Evolutionary conservation across 495 filamentous ascomycete genomes (phyloP), one percentile per base, ranked within the genome.

Genomic region (Xylaria intraflava): DNA sequence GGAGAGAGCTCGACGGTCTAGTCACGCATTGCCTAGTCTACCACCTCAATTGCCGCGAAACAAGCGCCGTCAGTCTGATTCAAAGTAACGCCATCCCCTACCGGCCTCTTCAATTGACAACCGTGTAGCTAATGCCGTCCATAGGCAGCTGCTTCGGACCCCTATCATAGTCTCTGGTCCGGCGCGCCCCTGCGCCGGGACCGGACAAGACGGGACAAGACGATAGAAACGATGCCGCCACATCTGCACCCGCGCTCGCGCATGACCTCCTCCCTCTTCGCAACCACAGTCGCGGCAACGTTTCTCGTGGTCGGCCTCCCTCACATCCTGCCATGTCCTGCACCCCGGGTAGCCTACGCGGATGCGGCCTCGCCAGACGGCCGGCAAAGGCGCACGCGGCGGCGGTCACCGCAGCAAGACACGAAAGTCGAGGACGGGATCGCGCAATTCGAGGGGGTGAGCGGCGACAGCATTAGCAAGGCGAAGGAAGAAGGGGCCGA

Each of bases 191-290:
- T n/a, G n/a, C n/a, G n/a, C n/a, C n/a, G n/a, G n/a, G n/a, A n/a
- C n/a, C n/a, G n/a, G n/a, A n/a, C n/a, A n/a, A n/a, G n/a, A n/a
- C n/a, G n/a, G n/a, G n/a, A n/a, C n/a, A n/a, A n/a, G n/a, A n/a
- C n/a, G n/a, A n/a, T n/a, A 6, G 11, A 17, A 53, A 74, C 54
- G 49, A 95, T 96, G 90, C 86, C 91, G 48, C 88, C 89, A 31
- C 84, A 88, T 73, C 86, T 98, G 26, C 93, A 98, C 70, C 93
- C 93, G 6, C 83, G 89, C 61, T 96, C 90, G 46, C 85, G 88
- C 64, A 83, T 86, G 67, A 98, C 93, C 55, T 88, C 83, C 44
- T 89, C 90, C 23, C 85, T 98, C 24, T 98, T 98, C 74, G 88
- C 89, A 42, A 87, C 85, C n/a, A 96, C 90, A n/a, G 78, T 96